A percentile compares a stretch with the other conserved stretches of the same genome.
These are phyloP conservation scores for Zoysia matrella DNA, from an alignment of 202 grass and related monocot species.

Conservation along the genomic window DNA sequence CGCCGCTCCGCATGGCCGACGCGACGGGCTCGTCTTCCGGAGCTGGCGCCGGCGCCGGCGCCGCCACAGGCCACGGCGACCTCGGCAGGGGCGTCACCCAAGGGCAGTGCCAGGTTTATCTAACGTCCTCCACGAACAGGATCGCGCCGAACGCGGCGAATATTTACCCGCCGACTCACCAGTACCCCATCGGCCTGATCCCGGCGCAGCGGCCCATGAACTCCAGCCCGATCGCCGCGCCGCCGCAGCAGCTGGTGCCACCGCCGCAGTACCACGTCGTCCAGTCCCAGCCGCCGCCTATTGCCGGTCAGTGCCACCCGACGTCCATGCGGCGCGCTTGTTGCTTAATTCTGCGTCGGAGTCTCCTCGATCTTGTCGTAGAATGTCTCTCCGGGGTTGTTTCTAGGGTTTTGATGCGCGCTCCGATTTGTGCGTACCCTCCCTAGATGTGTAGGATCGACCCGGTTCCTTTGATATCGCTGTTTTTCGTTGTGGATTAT, in stretches of 20 bases:
- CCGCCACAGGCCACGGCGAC: neutral
- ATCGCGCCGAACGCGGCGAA: neutral
- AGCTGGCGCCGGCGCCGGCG: neutral
- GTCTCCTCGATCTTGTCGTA: constrained; percentile 7
- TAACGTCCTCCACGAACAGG: constrained; percentile 17
- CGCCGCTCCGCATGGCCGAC: constrained; percentile 47
- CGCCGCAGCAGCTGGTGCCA: neutral
- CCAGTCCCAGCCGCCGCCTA: neutral
- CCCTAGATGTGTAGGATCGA: constrained; percentile 22
- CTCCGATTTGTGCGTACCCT: constrained; percentile 10
- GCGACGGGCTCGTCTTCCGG: constrained; percentile 31
- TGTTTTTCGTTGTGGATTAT: neutral
- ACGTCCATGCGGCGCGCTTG: neutral
- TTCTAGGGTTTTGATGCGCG: constrained; percentile 45
- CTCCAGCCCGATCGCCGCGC: constrained; percentile 7
- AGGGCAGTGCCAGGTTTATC: constrained; percentile 22
- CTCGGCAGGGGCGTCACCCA: neutral
- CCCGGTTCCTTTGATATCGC: neutral
- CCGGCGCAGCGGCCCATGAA: neutral
- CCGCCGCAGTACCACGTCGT: constrained; percentile 18
- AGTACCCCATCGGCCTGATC: constrained; percentile 37
- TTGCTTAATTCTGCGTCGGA: neutral
- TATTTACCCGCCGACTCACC: constrained; percentile 12
- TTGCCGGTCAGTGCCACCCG: constrained; percentile 33
- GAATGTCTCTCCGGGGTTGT: constrained; percentile 14